A percentile compares a stretch with the other conserved stretches of the same genome.
Evolutionary conservation across 2,329 filamentous ascomycete genomes (phyloP).

Genomic region (Exophiala dermatitidis): DNA sequence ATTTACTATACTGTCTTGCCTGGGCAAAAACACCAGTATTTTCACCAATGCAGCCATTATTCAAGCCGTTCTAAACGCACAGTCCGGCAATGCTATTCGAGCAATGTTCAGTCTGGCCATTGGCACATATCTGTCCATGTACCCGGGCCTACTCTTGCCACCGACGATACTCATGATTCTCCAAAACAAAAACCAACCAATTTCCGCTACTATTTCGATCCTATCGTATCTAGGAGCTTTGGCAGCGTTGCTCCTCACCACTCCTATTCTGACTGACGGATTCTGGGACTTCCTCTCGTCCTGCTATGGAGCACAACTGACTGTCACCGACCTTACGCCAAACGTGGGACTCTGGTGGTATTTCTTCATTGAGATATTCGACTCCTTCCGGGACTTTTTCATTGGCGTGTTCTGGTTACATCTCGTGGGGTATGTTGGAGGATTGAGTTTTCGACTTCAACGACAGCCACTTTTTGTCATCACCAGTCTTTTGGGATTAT

Average conservation of each 20-base stretch:
- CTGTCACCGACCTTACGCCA: constrained; percentile 84
- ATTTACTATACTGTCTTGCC: constrained; percentile 82
- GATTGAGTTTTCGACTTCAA: constrained; percentile 72
- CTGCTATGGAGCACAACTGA: constrained; percentile 87
- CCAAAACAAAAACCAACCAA: constrained; percentile 25
- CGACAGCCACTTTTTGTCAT: constrained; percentile 81
- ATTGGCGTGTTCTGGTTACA: constrained; percentile 97
- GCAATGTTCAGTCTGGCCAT: constrained; percentile 79
- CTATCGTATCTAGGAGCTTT: constrained; percentile 23
- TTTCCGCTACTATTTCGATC: constrained; percentile 26
- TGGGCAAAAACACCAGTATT: constrained; percentile 79
- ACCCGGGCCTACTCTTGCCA: constrained; percentile 77
- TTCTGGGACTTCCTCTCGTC: constrained; percentile 84
- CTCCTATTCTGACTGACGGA: constrained; percentile 54
- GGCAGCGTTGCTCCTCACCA: constrained; percentile 16
- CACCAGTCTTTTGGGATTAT: constrained; percentile 76
- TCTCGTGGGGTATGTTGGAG: constrained; percentile 79
- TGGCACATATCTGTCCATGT: constrained; percentile 85
- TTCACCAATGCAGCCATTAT: constrained; percentile 87
- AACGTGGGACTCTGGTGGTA: constrained; percentile 99
- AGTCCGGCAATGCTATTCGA: constrained; percentile 63
- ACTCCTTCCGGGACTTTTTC: constrained; percentile 95
- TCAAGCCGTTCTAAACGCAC: constrained; percentile 72
- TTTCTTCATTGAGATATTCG: constrained; percentile 99
- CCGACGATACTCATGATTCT: constrained; percentile 60